Evolutionary conservation across 108 stramenopile genomes (phyloP).

Genomic region (Skeletonema marinoi): DNA sequence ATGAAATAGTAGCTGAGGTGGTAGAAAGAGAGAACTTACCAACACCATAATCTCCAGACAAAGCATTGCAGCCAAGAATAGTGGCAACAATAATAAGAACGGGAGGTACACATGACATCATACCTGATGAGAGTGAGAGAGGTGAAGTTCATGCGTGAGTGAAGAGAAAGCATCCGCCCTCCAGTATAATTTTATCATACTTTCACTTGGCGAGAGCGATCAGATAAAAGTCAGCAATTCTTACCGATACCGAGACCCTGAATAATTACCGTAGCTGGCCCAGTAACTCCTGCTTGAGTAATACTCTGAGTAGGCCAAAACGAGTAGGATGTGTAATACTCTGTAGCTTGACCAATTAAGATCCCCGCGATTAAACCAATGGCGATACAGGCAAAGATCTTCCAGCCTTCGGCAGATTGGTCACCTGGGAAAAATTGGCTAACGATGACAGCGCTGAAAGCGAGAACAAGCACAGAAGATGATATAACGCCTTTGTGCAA

Average conservation of each 20-base stretch:
- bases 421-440: slow-evolving; percentile 50
- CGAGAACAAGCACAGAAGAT: slow-evolving; percentile 68
- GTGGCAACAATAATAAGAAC: slow-evolving; percentile 84
- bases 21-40: not conserved
- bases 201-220: too few species aligned
- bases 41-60: slow-evolving; percentile 88
- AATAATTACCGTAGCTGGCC: slow-evolving; percentile 94
- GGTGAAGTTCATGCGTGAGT: too few species aligned
- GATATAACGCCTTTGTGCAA: slow-evolving; percentile 79
- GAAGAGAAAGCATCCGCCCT: too few species aligned
- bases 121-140: not conserved
- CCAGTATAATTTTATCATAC: too few species aligned
- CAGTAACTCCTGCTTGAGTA: slow-evolving; percentile 87
- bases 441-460: slow-evolving; percentile 55
- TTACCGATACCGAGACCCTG: slow-evolving; percentile 90
- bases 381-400: slow-evolving; percentile 77
- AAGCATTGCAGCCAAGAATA: slow-evolving; percentile 83
- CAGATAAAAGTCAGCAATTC: too few species aligned
- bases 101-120: slow-evolving; percentile 87
- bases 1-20: not conserved
- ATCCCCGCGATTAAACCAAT: slow-evolving; percentile 89
- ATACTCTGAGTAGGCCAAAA: slow-evolving; percentile 85
- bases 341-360: slow-evolving; percentile 92
- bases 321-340: slow-evolving; percentile 93
- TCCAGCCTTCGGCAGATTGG: slow-evolving; percentile 55